phyloP scores from a whole-genome alignment of 306 rosid species.

The Begonia peltatifolia region DNA sequence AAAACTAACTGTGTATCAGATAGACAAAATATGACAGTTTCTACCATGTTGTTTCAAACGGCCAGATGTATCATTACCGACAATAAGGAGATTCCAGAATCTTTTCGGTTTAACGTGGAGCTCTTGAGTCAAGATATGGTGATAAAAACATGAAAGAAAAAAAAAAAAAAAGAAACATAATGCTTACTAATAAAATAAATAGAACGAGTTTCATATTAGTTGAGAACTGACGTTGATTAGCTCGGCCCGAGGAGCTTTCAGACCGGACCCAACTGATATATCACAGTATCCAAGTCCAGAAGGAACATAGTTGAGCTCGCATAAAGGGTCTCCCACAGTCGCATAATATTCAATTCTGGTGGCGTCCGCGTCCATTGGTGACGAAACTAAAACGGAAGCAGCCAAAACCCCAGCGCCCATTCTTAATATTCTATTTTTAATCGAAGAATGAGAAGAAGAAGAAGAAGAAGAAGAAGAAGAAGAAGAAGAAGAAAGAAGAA shows the following conservation, averaged over 20 bases:
- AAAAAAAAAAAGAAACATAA: too few species aligned
- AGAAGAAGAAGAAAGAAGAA: not conserved
- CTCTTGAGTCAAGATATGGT: too few species aligned
- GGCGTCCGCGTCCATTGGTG: conserved; percentile 68
- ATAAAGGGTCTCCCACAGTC: conserved; percentile 65
- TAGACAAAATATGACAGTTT: too few species aligned
- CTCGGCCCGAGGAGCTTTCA: conserved; percentile 61
- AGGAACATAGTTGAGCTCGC: conserved; percentile 52
- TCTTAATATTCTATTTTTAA: conserved; percentile 20
- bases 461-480: conserved; percentile 7
- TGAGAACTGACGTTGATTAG: conserved; percentile 58
- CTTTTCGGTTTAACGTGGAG: too few species aligned
- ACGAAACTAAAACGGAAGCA: conserved; percentile 41
- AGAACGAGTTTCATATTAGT: not conserved
- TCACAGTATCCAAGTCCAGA: conserved; percentile 92
- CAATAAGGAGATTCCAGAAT: too few species aligned
- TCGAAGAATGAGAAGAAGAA: conserved; percentile 10
- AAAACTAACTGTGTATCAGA: too few species aligned
- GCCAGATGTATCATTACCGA: too few species aligned
- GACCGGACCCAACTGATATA: conserved; percentile 41
- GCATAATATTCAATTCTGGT: conserved; percentile 88
- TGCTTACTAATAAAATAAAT: not conserved
- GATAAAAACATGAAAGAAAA: too few species aligned
- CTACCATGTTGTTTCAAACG: too few species aligned
- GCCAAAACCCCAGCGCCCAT: conserved; percentile 54